Base-by-base conservation (phyloP, 805 yeast species). In the Yamadazyma insecticola region DNA sequence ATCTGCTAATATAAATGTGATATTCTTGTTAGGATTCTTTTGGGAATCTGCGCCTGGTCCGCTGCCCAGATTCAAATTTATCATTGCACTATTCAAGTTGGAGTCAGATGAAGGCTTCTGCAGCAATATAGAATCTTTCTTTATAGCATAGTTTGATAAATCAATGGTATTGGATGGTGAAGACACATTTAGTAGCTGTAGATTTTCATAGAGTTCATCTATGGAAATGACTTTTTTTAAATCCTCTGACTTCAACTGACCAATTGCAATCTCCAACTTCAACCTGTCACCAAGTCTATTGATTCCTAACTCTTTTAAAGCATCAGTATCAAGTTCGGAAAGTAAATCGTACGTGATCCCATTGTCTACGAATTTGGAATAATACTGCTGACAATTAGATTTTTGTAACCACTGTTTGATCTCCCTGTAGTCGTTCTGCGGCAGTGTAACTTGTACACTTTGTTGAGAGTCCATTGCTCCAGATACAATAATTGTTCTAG, bases 271-370 rank as follows among this genome's bases (percentile, higher is more conserved):
- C 45, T 80, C 75, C 8, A 90, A 55, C 17, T 81, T 64, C 13
- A 90, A 63, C 16, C 96, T 63, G 53, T 92, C 97, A 1, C 97
- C 97, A 11, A 90, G 74, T 41, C 76, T 81, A n/a, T 46, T 40
- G 8, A 90, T 55, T 0, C 96, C 95, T 8, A 92, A 51, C 35
- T 81, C 92, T 28, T 70, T 73, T 34, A 90, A 67, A 1, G 87
- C 74, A 5, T 58, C 64, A 25, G 71, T 65, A 46, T 85, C 95
- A 26, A 79, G 57, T 37, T 76, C 81, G 4, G 75, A 60, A 6
- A 81, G 43, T 5, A 81, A 55, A 31, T 77, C 83, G 14, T 65
- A 60, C 0, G 77, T 67, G 40, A 81, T 70, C 15, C 73, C 80
- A 48, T 78, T 64, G 12, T 72, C 71, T 14, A 51, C 42, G 33